These are phyloP conservation scores for Atalantia buxifolia DNA, from an alignment of 345 rosid species.

Conservation along the genomic window DNA sequence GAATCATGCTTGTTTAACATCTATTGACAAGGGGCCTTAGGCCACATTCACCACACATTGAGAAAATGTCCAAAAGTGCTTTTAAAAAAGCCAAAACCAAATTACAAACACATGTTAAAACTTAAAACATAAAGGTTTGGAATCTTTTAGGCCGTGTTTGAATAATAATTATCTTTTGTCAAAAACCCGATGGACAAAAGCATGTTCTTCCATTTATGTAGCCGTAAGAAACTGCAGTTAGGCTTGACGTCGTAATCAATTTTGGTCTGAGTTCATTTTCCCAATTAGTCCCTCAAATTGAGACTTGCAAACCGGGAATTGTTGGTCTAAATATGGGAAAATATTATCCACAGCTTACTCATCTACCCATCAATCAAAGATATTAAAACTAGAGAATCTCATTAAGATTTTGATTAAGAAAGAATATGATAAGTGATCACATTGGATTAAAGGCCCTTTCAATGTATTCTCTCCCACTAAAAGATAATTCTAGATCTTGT, in stretches of 20 bases:
- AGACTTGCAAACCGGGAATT: neutral
- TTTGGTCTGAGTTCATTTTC: constrained; percentile 9
- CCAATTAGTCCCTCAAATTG: constrained; percentile 5
- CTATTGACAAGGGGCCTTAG: neutral
- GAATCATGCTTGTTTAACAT: neutral
- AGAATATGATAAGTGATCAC: constrained; percentile 1
- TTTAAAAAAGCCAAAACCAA: neutral
- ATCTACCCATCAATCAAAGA: constrained; percentile 5
- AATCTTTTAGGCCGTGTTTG: neutral
- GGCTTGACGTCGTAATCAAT: constrained; percentile 15
- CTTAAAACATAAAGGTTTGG: neutral
- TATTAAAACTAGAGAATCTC: neutral
- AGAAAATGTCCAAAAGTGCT: neutral
- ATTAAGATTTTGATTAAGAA: constrained; percentile 9
- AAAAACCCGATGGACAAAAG: neutral
- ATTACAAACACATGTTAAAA: neutral
- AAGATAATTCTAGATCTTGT: constrained; percentile 24
- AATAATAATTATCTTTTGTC: neutral
- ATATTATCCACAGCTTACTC: constrained; percentile 17
- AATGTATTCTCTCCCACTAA: neutral
- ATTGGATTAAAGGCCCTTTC: constrained; percentile 11
- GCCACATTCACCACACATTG: neutral
- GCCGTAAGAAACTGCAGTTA: constrained; percentile 4
- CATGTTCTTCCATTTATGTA: neutral
- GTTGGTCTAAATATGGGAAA: constrained; percentile 14